Evolutionary conservation across 352 stramenopile species (phyloP), one percentile per base, ranked within the genome.

Genomic region (Phytophthora aleatoria): DNA sequence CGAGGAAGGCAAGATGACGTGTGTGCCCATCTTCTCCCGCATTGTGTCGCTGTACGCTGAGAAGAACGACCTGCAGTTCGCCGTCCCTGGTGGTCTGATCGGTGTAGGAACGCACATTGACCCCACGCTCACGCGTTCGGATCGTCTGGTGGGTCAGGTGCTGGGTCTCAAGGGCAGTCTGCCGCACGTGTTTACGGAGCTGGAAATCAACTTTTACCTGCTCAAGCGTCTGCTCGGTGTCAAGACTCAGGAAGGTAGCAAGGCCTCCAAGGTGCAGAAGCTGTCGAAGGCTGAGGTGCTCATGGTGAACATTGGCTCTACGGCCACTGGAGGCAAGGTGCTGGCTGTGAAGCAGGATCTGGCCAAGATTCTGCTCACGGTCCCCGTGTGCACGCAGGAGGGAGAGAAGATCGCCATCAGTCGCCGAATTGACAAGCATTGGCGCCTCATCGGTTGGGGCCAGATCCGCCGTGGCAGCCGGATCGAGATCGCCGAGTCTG

Each of bases 221-320:
- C 88, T 99, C n/a, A 94, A 98, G 78, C 90, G 98, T 63, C 81
- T 99, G 64, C 86, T 99, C 50, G 98, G 98, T 65, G 97, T 99
- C 42, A 99, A 99, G 85, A 99, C 97, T 44, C 93, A 97, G 61
- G 98, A 99, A 74, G 97, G 97, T 52, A 98, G 96, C 67, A 99
- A 99, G 85, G 96, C 98, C 61, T 98, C 93, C 59, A 99, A 99
- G 85, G 97, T 99, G 57, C 92, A 98, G 82, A 99, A 99, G 85
- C 87, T 99, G 16, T 92, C 92, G 45, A 99, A 99, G 85, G 89
- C 91, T 50, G 98, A 99, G 83, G 98, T 99, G 79, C 89, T 99
- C 42, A 99, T 99, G 97, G 96, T 99, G 30, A 99, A 99, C 87
- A 99, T 99, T 77, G 98, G 98, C 33, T 99, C 94, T 43, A 99